Evolutionary conservation across 2,329 filamentous ascomycete species (phyloP), one percentile per base, ranked within the genome.

Genomic region (Xylaria sp.): DNA sequence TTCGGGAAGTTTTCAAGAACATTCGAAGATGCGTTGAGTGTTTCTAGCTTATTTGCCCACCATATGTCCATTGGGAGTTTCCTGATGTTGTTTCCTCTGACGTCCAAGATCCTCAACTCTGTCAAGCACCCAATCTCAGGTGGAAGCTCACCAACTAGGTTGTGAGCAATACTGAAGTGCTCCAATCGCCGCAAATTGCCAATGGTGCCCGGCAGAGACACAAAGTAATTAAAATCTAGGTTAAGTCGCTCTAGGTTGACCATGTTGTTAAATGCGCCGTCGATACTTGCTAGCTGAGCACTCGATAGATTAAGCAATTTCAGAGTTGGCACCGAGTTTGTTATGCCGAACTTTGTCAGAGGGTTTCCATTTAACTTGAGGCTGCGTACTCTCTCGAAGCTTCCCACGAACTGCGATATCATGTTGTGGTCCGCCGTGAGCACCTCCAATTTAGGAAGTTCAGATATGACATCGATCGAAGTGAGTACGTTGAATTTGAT

Each of bases 191-290:
- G 89, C 53, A 99, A 83, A 71, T 91, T 92, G 17, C 95, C 94
- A 68, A 99, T 92, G 69, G 97, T 91, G 63, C 89, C 87, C 0
- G 95, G 96, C 28, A 99, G 83, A 0, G 93, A 95, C 0, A 96
- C 94, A 74, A 99, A 97, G 78, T 97, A 97, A 76, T 99, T 99
- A 78, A 93, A 94, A 81, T 97, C 95, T 63, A 99, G 85, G 20
- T 95, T 91, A 26, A 99, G 86, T 75, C 94, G 94, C 66, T 95
- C 93, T 53, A 99, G 81, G 74, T 94, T 96, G 9, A 92, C 88
- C 82, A 98, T 90, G 77, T 95, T 94, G 73, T 92, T 90, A 77
- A 97, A 98, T 15, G 95, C 88, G 54, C 92, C 90, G 77, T 97
- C 96, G 61, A 99, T 90, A 76, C 94, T 93, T 2, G 94, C 92